Percentiles rank a stretch among this genome's conserved stretches.
phyloP scores from a whole-genome alignment of 2,329 filamentous ascomycete species.

The Talaromyces amestolkiae region DNA sequence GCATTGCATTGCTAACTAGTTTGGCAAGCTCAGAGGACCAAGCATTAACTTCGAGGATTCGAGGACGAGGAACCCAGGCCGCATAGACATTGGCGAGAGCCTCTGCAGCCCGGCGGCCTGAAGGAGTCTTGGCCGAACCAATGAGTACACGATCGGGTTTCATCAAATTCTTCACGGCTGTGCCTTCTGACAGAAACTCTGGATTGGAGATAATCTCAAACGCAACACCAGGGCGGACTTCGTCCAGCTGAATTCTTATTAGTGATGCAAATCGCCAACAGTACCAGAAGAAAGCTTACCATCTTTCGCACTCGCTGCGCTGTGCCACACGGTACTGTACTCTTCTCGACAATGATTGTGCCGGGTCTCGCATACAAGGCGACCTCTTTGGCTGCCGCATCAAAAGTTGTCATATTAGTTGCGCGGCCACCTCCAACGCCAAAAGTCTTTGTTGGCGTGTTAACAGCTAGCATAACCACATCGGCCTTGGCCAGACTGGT shows the following conservation, averaged over 20 bases:
- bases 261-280: not conserved
- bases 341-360: constrained; percentile 78
- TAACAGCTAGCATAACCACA: constrained; percentile 72
- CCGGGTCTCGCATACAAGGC: constrained; percentile 64
- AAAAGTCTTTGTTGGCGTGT: constrained; percentile 72
- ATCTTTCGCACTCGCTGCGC: constrained; percentile 68
- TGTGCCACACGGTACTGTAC: constrained; percentile 73
- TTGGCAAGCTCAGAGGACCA: constrained; percentile 79
- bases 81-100: constrained; percentile 66
- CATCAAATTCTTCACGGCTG: constrained; percentile 68
- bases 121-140: constrained; percentile 61
- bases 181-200: constrained; percentile 76
- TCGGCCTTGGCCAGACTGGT: constrained; percentile 65
- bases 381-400: constrained; percentile 66
- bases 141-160: constrained; percentile 72
- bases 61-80: constrained; percentile 65
- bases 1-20: constrained; percentile 74
- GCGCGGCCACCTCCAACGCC: constrained; percentile 69
- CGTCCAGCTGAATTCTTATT: constrained; percentile 22
- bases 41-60: constrained; percentile 69
- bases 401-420: constrained; percentile 69
- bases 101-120: constrained; percentile 61
- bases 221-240: constrained; percentile 57
- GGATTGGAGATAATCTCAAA: constrained; percentile 80
- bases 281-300: constrained; percentile 44